Base-by-base conservation (phyloP, 108 stramenopile species). In the Fragilariopsis cylindrus region DNA sequence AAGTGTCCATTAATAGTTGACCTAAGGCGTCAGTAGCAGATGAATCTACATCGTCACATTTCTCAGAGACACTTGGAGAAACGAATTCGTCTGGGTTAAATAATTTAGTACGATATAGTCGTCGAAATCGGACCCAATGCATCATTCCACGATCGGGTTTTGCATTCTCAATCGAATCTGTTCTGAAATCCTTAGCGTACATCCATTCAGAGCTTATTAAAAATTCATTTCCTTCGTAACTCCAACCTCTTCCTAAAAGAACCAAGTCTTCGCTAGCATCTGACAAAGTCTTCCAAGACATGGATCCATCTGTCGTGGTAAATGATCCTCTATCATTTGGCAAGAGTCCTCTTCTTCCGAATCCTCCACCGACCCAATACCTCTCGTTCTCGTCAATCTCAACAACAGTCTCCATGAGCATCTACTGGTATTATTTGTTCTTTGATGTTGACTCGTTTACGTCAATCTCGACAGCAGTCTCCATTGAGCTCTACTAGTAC, bases 41-140 rank as follows among this genome's bases (percentile, higher is more conserved):
- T 4, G 88, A 89, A 84, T 89, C 88, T 30, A 85, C 86, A 64
- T 83, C 80, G 70, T 85, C 73, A 55, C 88, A 89, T 72, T 85
- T 73, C 41, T 72, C 58, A 56, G 71, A 78, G 5, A 73, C 56
- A 30, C 9, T 52, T 63, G 62, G 42, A 45, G 74, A 65, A 21
- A 87, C 65, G 53, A 87, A 87, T 60, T 89, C 86, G 45, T 82
- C 81, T 0, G 88, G 83, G 63, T 82, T 74, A 48, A 89, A 89
- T 39, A 76, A 8, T 68, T 82, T 85, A 18, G 65, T 65, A 8
- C 88, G 76, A 39, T 65, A 45, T 41, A 89, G 41, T 43, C 80
- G 73, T 57, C 88, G 84, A 72, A 80, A 84, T 48, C 88, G 82
- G 3, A 89, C 86, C 19, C 71, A 87, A 58, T 87, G 82, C 60